Evolutionary conservation across 2,329 filamentous ascomycete species (phyloP).

Genomic region (Cladophialophora bantiana): DNA sequence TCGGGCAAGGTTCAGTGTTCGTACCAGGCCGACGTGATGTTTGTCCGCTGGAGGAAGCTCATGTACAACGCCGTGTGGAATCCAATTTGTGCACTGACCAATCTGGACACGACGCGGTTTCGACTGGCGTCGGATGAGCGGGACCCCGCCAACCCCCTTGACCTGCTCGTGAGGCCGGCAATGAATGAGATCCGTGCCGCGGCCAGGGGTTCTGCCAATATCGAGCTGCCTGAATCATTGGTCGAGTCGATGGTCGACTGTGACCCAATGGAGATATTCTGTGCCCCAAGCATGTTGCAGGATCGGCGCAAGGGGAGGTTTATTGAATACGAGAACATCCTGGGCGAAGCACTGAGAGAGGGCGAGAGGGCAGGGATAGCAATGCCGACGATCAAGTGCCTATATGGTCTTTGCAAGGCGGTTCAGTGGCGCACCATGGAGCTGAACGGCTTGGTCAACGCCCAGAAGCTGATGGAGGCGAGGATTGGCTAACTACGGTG

Average conservation of each 20-base stretch:
- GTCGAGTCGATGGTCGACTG: conserved; percentile 56
- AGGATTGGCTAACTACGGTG: conserved; percentile 21
- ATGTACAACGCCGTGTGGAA: conserved; percentile 62
- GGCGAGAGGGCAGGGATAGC: conserved; percentile 56
- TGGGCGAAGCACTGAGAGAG: conserved; percentile 64
- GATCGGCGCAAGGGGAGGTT: conserved; percentile 59
- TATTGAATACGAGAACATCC: conserved; percentile 63
- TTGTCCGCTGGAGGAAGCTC: conserved; percentile 50
- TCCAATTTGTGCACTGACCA: conserved; percentile 59
- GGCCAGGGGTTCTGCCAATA: conserved; percentile 53
- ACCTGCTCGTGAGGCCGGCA: conserved; percentile 59
- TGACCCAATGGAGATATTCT: conserved; percentile 58
- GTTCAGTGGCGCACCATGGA: conserved; percentile 44
- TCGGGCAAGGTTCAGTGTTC: conserved; percentile 54
- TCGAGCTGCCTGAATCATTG: conserved; percentile 53
- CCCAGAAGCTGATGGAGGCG: conserved; percentile 31
- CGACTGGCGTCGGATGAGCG: conserved; percentile 53
- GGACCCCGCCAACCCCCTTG: conserved; percentile 44
- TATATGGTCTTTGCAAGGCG: conserved; percentile 44
- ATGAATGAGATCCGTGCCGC: conserved; percentile 57
- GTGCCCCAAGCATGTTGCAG: conserved; percentile 63
- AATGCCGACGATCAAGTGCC: conserved; percentile 41
- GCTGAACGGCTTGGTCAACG: conserved; percentile 36
- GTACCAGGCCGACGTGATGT: conserved; percentile 46
- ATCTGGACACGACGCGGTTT: conserved; percentile 60